Base-by-base conservation (phyloP, 2,329 filamentous ascomycete genomes). In the Verticillium albo-atrum region DNA sequence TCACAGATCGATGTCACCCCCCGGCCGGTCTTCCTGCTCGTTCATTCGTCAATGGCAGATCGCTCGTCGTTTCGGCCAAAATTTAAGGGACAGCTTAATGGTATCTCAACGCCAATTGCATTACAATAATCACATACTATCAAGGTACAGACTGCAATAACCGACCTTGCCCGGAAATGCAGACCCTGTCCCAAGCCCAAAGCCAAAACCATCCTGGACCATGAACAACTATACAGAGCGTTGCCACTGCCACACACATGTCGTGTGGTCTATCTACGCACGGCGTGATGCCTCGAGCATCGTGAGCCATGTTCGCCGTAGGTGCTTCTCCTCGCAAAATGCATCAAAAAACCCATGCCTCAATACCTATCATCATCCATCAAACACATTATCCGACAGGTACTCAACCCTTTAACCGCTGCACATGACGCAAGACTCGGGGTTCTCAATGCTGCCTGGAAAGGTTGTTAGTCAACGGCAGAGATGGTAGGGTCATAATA, bases 391-490 rank as follows among this genome's bases (percentile, higher is more conserved):
- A 59, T n/a, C 58, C 26, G 20, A 42, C 34, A 54, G 30, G 34
- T 17, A 58, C 42, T 57, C 50, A 57, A 6, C 34, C 54, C 23
- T 69, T 75, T 84, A 98, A 80, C 93, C 94, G 77, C 91, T 96
- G 87, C 95, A 99, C 95, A 99, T 98, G 65, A 97, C 74, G 74
- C 95, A 99, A 54, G 89, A 83, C 74, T 99, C 95, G 67, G 89
- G 92, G 81, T 98, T 97, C 73, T 98, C 93, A 75, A 99, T 98
- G 78, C 93, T 97, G 82, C 87, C 87, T 90, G 61, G 68, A 51
- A 57, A 54, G 42, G 28, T 17, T 67, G 71, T 81, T 70, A 77
- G 70, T 62, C 28, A 58, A 55, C 58, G 15, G 20, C 20, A 25
- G 32, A 42, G 32, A n/a, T 7, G 6, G n/a, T 23, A 20, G 2